Evolutionary conservation across 805 yeast genomes (phyloP), one percentile per base, ranked within the genome.

Genomic region (Saturnispora silvae): DNA sequence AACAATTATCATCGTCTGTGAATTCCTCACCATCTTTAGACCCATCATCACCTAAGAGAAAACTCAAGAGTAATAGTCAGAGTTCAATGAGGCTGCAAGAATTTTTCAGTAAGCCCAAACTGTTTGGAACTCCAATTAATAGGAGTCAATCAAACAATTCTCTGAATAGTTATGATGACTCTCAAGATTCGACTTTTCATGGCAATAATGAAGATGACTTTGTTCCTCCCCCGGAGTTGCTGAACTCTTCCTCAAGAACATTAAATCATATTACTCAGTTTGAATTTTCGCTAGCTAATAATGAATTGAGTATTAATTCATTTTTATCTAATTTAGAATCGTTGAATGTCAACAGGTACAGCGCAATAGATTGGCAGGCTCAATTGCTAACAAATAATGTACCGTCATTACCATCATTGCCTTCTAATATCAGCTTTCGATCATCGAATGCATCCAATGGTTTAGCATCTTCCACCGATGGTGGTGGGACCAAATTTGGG

Each of bases 151-250:
- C 43, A 7, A 14, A 17, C 4, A 20, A 29, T 10, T 29, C 32
- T 5, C 7, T 29, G 6, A 10, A 20, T 6, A 29, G 32, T 29
- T 5, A 18, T 29, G 32, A 19, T 4, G 14, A 18, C 5, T 9
- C 5, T 18, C 23, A 29, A 14, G 19, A 14, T 10, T 15, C 18
- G 4, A n/a, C n/a, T n/a, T n/a, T n/a, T n/a, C n/a, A n/a, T n/a
- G n/a, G n/a, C n/a, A 30, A 23, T 5, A 19, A 5, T 25, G 33
- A 35, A 17, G 33, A 35, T 6, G 33, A 35, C 4, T 17, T 23
- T 13, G 8, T 22, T 6, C 37, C 37, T 3, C 73, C 74, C 5
- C 72, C 72, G 3, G 75, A 70, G 42, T 49, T 74, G 26, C 53
- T 57, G 31, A 54, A 51, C n/a, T n/a, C n/a, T n/a, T n/a, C n/a